Conservation (phyloP, 2,329 filamentous ascomycete species). For the Aspergillus vadensis region DNA sequence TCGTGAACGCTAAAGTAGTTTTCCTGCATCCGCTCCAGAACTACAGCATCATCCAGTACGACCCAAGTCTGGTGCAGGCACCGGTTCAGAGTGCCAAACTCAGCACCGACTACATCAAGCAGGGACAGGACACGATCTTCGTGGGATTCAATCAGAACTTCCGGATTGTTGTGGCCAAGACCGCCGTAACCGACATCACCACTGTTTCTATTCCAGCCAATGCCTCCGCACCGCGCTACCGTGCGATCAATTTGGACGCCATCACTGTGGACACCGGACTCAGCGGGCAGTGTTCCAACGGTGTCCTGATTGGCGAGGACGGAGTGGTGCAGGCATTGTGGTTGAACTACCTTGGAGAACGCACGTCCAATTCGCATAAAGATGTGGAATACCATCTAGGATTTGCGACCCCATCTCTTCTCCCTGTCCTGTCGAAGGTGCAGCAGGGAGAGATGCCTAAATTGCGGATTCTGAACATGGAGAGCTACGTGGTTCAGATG, state of each 20-base stretch:
- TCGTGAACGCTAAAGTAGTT: slow-evolving; percentile 89
- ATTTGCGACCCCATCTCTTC: slow-evolving; percentile 80
- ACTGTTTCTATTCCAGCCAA: slow-evolving; percentile 96
- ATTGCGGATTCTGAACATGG: slow-evolving; percentile 87
- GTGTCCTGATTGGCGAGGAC: slow-evolving; percentile 85
- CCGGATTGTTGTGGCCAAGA: slow-evolving; percentile 89
- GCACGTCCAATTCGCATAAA: slow-evolving; percentile 73
- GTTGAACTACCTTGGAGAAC: slow-evolving; percentile 95
- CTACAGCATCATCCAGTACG: slow-evolving; percentile 93
- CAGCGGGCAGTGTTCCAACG: slow-evolving; percentile 88
- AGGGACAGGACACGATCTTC: slow-evolving; percentile 93
- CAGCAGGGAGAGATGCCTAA: slow-evolving; percentile 77
- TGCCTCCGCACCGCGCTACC: slow-evolving; percentile 84
- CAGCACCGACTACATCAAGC: slow-evolving; percentile 78
- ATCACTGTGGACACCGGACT: slow-evolving; percentile 95
- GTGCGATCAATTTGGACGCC: slow-evolving; percentile 92
- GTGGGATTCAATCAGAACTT: slow-evolving; percentile 98
- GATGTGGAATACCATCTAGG: slow-evolving; percentile 97
- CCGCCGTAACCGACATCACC: slow-evolving; percentile 94
- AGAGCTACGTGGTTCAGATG: slow-evolving; percentile 95
- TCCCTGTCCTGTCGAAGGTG: slow-evolving; percentile 86
- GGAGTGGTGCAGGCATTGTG: slow-evolving; percentile 93
- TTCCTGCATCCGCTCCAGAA: slow-evolving; percentile 97
- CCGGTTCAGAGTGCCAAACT: slow-evolving; percentile 88
- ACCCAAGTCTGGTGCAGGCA: slow-evolving; percentile 87